Base-by-base conservation (phyloP, 75 land plant genomes). In the Pinus tabuliformis region DNA sequence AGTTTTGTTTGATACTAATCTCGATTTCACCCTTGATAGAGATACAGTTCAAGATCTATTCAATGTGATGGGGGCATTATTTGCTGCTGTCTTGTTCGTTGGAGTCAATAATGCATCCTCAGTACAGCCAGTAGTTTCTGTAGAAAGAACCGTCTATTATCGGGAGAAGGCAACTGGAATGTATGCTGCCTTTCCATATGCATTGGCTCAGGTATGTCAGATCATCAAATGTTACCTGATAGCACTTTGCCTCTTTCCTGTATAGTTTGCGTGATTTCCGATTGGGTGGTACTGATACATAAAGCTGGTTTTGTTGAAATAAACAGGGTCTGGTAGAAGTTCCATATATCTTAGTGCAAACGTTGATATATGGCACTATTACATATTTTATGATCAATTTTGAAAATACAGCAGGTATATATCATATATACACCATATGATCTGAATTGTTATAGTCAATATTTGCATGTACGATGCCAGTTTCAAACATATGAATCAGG, bases 71-170 rank as follows among this genome's bases (percentile, higher is more conserved):
- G 94, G 92, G 22, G 78, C 90, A 30, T 37, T 92, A 15, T 92
- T 80, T 77, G 13, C 90, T 49, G 62, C 90, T 11, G 70, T 79
- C 59, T n/a, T 90, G 62, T 91, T 91, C 75, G 76, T 91, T 33
- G 94, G 91, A 42, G 74, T 85, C 15, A 87, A 77, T 39, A 91
- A 91, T 78, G 36, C 91, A 20, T 78, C 85, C 0, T 79, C 92
- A 1, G 84, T 92, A 4, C 95, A 90, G 64, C 90, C 95, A 49
- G 83, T 92, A 17, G 82, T 92, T 56, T 80, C 86, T 3, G 83
- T 88, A 70, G 95, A 92, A 76, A 80, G 95, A 74, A 92, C 89
- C 15, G 95, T 92, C 26, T 90, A 77, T 62, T 92, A 92, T 70
- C 75, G 95, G 73, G 95, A 92, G 60, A 85, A 62, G 59, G 92